A percentile compares a stretch with the other conserved stretches of the same genome.
Conservation (phyloP, 495 filamentous ascomycete species). For the Stereocaulon alpinum region DNA sequence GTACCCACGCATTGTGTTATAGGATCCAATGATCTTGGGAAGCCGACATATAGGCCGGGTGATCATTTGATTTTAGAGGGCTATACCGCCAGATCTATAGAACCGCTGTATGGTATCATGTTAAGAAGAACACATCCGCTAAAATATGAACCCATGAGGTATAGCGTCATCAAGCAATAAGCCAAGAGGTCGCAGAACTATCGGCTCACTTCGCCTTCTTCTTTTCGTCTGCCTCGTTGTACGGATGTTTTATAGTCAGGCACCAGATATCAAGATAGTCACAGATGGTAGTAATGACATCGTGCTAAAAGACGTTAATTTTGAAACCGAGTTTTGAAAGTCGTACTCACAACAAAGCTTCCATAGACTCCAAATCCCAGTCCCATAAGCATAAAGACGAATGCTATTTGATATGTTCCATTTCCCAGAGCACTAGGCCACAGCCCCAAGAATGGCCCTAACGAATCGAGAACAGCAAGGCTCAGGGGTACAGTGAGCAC, state of each 20-base stretch:
- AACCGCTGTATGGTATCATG: slow-evolving; percentile 10
- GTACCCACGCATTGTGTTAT: background rate
- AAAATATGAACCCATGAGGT: background rate
- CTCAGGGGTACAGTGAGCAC: slow-evolving; percentile 60
- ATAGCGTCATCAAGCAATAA: too few relatives aligned
- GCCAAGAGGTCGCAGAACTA: too few relatives aligned
- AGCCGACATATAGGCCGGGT: background rate
- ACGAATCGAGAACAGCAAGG: slow-evolving; percentile 63
- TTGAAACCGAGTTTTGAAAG: background rate
- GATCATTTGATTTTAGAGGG: background rate
- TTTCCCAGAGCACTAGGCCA: slow-evolving; percentile 73
- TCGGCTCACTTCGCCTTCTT: slow-evolving; percentile 22
- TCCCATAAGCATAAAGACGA: slow-evolving; percentile 75
- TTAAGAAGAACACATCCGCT: background rate
- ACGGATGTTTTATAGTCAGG: slow-evolving; percentile 81
- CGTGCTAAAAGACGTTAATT: slow-evolving; percentile 37
- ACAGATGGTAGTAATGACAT: slow-evolving; percentile 93
- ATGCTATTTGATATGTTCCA: slow-evolving; percentile 71
- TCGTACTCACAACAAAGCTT: slow-evolving; percentile 67
- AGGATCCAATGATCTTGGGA: background rate
- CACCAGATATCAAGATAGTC: slow-evolving; percentile 98
- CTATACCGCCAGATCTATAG: background rate
- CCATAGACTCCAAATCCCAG: slow-evolving; percentile 78
- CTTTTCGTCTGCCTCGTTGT: slow-evolving; percentile 21
- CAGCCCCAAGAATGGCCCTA: slow-evolving; percentile 58